These are phyloP conservation scores for Vishniacozyma victoriae DNA, from an alignment of 768 basidiomycete species.

Conservation along the genomic window DNA sequence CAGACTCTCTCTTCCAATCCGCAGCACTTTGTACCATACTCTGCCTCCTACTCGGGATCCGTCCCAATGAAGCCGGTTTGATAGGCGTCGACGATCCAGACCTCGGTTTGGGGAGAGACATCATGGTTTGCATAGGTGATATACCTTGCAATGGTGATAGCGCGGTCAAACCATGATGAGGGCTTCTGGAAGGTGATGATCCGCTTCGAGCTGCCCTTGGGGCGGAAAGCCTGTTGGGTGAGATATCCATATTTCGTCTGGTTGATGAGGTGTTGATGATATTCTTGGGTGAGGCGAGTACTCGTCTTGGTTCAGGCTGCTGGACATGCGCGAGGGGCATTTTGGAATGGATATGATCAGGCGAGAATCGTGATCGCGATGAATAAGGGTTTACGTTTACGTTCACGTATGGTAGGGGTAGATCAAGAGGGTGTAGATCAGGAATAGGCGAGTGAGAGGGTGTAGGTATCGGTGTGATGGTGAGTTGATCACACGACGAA, in stretches of 20 bases:
- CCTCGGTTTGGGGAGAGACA: slow-evolving; percentile 4
- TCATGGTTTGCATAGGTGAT: slow-evolving; percentile 34
- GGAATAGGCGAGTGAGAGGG: slow-evolving; percentile 5
- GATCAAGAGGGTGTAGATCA: slow-evolving; percentile 2
- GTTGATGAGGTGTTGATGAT: neutral
- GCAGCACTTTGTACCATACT: slow-evolving; percentile 29
- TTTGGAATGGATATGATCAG: no score
- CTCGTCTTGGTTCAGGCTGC: neutral
- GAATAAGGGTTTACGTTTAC: slow-evolving; percentile 2
- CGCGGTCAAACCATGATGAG: slow-evolving; percentile 27
- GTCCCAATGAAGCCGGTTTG: slow-evolving; percentile 22
- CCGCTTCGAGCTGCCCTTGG: slow-evolving; percentile 6
- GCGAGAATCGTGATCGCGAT: no score
- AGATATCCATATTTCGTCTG: neutral
- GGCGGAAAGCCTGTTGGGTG: neutral
- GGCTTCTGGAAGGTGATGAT: slow-evolving; percentile 23
- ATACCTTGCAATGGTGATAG: slow-evolving; percentile 41
- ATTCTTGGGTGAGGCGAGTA: slow-evolving; percentile 1
- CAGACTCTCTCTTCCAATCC: slow-evolving; percentile 13
- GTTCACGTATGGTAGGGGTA: neutral
- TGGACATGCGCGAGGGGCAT: neutral
- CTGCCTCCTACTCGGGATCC: slow-evolving; percentile 28
- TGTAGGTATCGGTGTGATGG: neutral
- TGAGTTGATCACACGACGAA: neutral
- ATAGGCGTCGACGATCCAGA: slow-evolving; percentile 5